Conservation (phyloP, 2,329 filamentous ascomycete species). For the Apiospora rasikravindrae region DNA sequence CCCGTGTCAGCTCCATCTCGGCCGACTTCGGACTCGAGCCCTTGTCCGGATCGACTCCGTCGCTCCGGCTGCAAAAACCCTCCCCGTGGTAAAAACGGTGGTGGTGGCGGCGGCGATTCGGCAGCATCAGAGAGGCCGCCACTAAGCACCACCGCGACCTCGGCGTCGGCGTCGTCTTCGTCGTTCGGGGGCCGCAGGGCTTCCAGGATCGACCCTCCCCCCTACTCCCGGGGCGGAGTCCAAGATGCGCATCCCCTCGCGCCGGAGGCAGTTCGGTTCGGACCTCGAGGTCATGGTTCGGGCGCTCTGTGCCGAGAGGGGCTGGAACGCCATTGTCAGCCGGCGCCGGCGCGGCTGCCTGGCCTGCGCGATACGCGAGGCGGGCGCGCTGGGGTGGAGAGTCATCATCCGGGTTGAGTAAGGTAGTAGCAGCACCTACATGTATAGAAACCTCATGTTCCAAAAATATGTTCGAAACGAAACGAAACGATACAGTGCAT, state of each 20-base stretch:
- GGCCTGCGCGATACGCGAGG: conserved; percentile 76
- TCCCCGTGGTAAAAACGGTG: conserved; percentile 26
- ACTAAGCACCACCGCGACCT: conserved; percentile 16
- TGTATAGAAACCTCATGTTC: not conserved
- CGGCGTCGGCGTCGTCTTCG: conserved; percentile 35
- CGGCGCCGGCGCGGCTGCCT: conserved; percentile 71
- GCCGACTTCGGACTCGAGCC: conserved; percentile 39
- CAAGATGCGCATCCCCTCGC: conserved; percentile 62
- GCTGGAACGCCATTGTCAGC: conserved; percentile 76
- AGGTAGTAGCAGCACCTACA: not conserved
- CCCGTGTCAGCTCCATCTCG: conserved; percentile 51
- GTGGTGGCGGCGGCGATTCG: conserved; percentile 6
- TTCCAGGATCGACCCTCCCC: conserved; percentile 37
- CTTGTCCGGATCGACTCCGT: conserved; percentile 25
- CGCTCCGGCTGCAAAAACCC: conserved; percentile 30
- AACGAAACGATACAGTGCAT: not conserved
- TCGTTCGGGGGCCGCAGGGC: conserved; percentile 27
- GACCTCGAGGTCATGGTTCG: conserved; percentile 74
- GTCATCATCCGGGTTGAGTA: conserved; percentile 67
- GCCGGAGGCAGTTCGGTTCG: conserved; percentile 63
- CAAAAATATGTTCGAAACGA: not conserved
- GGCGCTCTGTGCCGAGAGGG: conserved; percentile 75
- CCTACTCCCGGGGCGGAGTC: conserved; percentile 40
- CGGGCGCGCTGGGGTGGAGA: conserved; percentile 71
- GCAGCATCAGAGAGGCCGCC: not conserved